Evolutionary conservation across 805 yeast species (phyloP).

Genomic region (Saturnispora quitensis): DNA sequence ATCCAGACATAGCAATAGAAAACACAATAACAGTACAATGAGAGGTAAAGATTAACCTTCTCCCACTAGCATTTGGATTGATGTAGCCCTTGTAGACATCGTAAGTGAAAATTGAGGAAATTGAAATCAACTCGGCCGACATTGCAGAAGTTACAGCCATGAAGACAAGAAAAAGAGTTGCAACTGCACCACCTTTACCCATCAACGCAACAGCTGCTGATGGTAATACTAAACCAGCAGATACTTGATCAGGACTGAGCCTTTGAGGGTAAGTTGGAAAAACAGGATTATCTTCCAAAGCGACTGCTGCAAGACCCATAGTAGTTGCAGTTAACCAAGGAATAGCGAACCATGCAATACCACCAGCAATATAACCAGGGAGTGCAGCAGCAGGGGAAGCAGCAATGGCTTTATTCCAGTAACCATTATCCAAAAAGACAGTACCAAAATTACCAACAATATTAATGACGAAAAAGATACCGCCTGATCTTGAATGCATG

Average conservation of each 20-base stretch:
- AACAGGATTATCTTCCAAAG: constrained; percentile 55
- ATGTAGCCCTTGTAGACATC: constrained; percentile 78
- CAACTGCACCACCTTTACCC: constrained; percentile 86
- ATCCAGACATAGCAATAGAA: constrained; percentile 65
- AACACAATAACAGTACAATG: constrained; percentile 54
- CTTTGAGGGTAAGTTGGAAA: constrained; percentile 76
- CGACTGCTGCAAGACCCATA: constrained; percentile 77
- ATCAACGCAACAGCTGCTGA: constrained; percentile 74
- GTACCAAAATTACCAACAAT: constrained; percentile 87
- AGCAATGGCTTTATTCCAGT: constrained; percentile 85
- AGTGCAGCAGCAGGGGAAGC: constrained; percentile 67
- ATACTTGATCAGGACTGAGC: constrained; percentile 58
- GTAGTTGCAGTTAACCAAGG: constrained; percentile 79
- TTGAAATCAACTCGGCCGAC: constrained; percentile 86
- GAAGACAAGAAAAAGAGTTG: constrained; percentile 67
- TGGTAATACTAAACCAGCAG: constrained; percentile 74
- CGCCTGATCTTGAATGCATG: constrained; percentile 77
- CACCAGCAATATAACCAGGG: constrained; percentile 84
- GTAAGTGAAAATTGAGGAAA: constrained; percentile 76
- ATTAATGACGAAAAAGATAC: constrained; percentile 82
- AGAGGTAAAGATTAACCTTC: constrained; percentile 56
- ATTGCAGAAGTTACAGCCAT: constrained; percentile 92
- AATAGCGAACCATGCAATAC: constrained; percentile 85
- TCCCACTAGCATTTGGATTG: constrained; percentile 72
- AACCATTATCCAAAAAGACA: constrained; percentile 78